These are phyloP conservation scores for Botrytis squamosa DNA, from an alignment of 2,329 filamentous ascomycete genomes.

Conservation along the genomic window DNA sequence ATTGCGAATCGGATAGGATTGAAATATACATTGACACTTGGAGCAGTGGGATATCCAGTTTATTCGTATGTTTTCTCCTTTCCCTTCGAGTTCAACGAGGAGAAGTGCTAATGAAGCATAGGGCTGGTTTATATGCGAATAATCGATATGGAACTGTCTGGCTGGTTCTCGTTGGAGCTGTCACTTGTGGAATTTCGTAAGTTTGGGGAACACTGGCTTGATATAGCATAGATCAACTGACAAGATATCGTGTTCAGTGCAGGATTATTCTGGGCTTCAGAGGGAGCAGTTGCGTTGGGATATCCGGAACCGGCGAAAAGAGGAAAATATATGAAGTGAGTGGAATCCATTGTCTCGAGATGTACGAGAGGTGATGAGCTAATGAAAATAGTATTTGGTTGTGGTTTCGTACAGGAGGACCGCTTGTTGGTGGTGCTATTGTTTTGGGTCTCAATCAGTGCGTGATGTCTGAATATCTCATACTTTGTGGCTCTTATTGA, in stretches of 20 bases:
- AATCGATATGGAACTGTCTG: conserved; percentile 42
- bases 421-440: conserved; percentile 49
- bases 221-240: not conserved
- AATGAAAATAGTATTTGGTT: conserved; percentile 41
- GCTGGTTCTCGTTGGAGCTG: conserved; percentile 43
- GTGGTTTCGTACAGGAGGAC: conserved; percentile 43
- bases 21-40: conserved; percentile 31
- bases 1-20: conserved; percentile 13
- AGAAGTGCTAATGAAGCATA: conserved; percentile 33
- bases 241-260: conserved; percentile 31
- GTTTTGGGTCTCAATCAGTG: conserved; percentile 46
- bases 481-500: conserved; percentile 32
- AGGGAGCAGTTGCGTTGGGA: conserved; percentile 44
- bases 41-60: conserved; percentile 45
- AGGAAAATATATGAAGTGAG: conserved; percentile 25
- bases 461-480: not conserved
- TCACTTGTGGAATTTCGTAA: conserved; percentile 40
- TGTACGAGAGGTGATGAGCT: not conserved
- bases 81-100: not conserved
- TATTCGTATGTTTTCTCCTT: conserved; percentile 32
- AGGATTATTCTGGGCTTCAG: conserved; percentile 45
- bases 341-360: not conserved
- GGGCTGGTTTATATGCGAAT: conserved; percentile 43
- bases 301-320: conserved; percentile 40
- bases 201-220: not conserved